Evolutionary conservation across 164 flowering plant species (phyloP).

Genomic region (Nelumbo lutea): DNA sequence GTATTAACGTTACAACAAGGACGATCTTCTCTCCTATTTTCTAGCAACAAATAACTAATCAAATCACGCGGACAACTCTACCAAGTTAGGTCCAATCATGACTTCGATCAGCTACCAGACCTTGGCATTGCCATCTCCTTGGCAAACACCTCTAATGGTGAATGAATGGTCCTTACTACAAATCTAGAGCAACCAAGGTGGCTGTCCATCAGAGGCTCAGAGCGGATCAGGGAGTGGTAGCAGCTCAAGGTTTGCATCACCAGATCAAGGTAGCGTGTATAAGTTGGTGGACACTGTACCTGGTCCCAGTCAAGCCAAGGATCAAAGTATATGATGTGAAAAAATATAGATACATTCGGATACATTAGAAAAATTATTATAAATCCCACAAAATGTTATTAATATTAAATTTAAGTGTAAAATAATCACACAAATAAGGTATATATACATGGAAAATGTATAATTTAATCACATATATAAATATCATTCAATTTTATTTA

Average conservation of each 20-base stretch:
- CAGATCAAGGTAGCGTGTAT: conserved; percentile 8
- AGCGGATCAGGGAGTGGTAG: conserved; percentile 1
- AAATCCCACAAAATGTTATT: too few relatives aligned
- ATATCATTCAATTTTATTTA: too few relatives aligned
- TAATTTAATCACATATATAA: too few relatives aligned
- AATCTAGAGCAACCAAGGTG: conserved; percentile 29
- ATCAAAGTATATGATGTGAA: too few relatives aligned
- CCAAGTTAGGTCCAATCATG: conserved; percentile 19
- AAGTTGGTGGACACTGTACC: conserved; percentile 18
- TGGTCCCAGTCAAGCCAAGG: conserved; percentile 55
- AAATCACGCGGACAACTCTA: conserved; percentile 31
- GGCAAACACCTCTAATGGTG: conserved; percentile 33
- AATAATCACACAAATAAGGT: too few relatives aligned
- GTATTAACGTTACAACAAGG: too few relatives aligned
- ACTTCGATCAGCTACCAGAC: conserved; percentile 27
- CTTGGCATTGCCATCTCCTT: conserved; percentile 27
- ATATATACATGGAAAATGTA: too few relatives aligned
- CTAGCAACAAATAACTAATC: not conserved
- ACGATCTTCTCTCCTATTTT: too few relatives aligned
- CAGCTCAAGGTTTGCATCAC: not conserved
- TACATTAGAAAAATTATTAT: too few relatives aligned
- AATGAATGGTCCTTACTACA: conserved; percentile 40
- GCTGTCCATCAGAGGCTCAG: conserved; percentile 30
- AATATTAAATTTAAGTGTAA: too few relatives aligned
- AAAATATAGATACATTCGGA: too few relatives aligned